These are phyloP conservation scores for Carex sylvatica DNA, from an alignment of 202 grass and related monocot genomes.

Conservation along the genomic window DNA sequence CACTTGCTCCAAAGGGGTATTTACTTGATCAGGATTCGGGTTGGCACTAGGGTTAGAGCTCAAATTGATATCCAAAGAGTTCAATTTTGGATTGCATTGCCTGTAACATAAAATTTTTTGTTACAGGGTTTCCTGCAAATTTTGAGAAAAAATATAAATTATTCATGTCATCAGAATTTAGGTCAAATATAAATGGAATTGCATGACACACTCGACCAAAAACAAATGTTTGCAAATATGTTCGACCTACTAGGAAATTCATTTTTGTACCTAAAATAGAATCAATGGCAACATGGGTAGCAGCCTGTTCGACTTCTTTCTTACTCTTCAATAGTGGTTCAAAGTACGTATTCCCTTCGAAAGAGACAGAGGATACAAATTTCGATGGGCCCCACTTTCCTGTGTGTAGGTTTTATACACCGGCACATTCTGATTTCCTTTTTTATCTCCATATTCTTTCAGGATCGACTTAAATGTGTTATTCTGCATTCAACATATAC, in stretches of 20 bases:
- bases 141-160: neutral
- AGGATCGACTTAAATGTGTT: slow-evolving; percentile 2
- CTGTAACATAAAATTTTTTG: neutral
- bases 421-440: neutral
- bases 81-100: slow-evolving; percentile 1
- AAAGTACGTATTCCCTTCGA: neutral
- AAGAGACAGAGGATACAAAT: neutral
- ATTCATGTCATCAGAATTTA: neutral
- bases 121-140: neutral
- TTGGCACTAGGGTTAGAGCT: neutral
- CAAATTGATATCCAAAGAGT: neutral
- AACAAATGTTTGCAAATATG: neutral
- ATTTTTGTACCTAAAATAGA: slow-evolving; percentile 13
- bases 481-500: neutral
- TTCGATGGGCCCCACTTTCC: neutral
- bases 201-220: neutral
- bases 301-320: slow-evolving; percentile 10
- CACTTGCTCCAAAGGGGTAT: neutral
- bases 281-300: neutral
- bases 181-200: neutral
- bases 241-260: neutral
- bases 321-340: neutral
- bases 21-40: neutral
- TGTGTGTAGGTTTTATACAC: neutral
- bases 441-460: slow-evolving; percentile 7